A percentile compares a stretch with the other conserved stretches of the same genome.
phyloP scores from a whole-genome alignment of 2,329 filamentous ascomycete species.

The Trichocomaceae sp. region DNA sequence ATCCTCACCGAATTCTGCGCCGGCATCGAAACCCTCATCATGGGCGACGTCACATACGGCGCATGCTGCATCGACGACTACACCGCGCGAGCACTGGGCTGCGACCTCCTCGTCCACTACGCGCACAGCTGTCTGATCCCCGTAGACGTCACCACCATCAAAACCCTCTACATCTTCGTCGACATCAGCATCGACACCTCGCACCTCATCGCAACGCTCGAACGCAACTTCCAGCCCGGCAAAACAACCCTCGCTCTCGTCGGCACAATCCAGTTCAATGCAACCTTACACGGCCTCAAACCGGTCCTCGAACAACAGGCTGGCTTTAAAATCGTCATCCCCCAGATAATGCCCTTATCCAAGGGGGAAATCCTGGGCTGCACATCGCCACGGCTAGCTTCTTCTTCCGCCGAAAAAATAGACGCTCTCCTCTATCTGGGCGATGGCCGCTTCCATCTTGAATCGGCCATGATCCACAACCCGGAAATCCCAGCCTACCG shows the following conservation, averaged over 20 bases:
- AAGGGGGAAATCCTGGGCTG: conserved; percentile 98
- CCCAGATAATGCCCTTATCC: conserved; percentile 85
- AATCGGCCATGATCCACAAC: conserved; percentile 99
- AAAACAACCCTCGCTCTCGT: conserved; percentile 90
- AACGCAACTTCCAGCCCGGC: conserved; percentile 76
- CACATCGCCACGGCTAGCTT: conserved; percentile 79
- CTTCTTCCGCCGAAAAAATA: conserved; percentile 49
- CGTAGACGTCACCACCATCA: conserved; percentile 92
- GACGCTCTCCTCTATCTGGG: conserved; percentile 84
- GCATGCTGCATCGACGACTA: conserved; percentile 99
- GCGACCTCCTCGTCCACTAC: conserved; percentile 92
- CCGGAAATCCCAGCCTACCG: conserved; percentile 83
- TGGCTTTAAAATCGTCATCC: conserved; percentile 78
- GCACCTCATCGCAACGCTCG: conserved; percentile 78
- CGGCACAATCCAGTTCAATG: conserved; percentile 98
- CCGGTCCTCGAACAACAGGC: conserved; percentile 70
- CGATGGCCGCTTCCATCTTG: conserved; percentile 90
- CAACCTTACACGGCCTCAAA: conserved; percentile 81
- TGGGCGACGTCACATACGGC: conserved; percentile 98
- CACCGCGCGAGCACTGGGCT: conserved; percentile 86
- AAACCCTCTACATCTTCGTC: conserved; percentile 96
- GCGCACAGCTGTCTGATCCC: conserved; percentile 95
- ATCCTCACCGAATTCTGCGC: conserved; percentile 93
- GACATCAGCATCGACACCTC: conserved; percentile 91
- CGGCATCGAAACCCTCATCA: conserved; percentile 86